A percentile compares a stretch with the other conserved stretches of the same genome.
Conservation (phyloP, 2,329 filamentous ascomycete genomes). For the Simplicillium aogashimaense region DNA sequence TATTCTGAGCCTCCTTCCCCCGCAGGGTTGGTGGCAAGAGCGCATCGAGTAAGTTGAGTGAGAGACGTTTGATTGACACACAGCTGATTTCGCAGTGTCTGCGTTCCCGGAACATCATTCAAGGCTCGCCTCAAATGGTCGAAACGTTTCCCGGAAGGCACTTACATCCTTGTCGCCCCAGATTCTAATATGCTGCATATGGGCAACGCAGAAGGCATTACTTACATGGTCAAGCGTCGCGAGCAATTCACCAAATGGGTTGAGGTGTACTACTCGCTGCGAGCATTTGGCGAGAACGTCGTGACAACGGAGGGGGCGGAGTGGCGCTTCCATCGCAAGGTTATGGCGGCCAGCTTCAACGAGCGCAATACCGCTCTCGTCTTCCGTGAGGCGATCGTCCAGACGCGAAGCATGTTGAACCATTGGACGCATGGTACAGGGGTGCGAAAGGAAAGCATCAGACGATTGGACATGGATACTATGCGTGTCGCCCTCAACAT, state of each 20-base stretch:
- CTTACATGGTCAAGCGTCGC: conserved; percentile 54
- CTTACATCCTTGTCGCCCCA: conserved; percentile 55
- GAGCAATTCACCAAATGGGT: conserved; percentile 53
- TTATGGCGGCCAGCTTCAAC: conserved; percentile 62
- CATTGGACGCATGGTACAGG: conserved; percentile 38
- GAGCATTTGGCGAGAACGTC: conserved; percentile 58
- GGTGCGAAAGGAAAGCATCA: conserved; percentile 16
- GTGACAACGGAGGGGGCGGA: conserved; percentile 57
- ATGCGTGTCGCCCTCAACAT: conserved; percentile 51
- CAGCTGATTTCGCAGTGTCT: conserved; percentile 24
- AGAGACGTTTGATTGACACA: too few relatives aligned
- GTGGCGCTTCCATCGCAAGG: conserved; percentile 67
- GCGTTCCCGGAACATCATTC: conserved; percentile 53
- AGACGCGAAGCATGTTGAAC: conserved; percentile 51
- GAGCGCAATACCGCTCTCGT: conserved; percentile 65
- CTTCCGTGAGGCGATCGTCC: conserved; percentile 50
- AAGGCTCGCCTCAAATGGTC: conserved; percentile 47
- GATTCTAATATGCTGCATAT: conserved; percentile 41
- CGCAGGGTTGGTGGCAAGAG: conserved; percentile 37
- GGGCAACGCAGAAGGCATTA: conserved; percentile 54
- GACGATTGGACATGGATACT: conserved; percentile 49
- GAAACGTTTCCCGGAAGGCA: conserved; percentile 44
- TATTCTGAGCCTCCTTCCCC: conserved; percentile 43
- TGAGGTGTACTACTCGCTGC: conserved; percentile 23
- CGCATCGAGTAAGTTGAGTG: conserved; percentile 52